A percentile compares a stretch with the other conserved stretches of the same genome.
Evolutionary conservation across 1,284 basidiomycete species (phyloP).

Genomic region (Amylostereum chailletii): DNA sequence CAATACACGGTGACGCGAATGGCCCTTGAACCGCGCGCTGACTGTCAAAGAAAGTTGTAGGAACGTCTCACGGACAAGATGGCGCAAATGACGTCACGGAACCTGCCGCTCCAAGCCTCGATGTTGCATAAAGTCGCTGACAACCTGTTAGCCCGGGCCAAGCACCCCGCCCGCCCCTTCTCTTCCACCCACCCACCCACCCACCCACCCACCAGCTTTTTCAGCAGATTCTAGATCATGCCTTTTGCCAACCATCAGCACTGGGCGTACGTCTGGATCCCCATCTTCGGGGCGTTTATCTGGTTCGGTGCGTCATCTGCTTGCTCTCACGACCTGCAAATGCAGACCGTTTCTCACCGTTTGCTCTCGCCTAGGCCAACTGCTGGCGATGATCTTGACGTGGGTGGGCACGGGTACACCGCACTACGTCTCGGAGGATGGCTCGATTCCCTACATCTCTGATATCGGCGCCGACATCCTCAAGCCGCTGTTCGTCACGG

Average conservation of each 20-base stretch:
- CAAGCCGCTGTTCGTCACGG: constrained; percentile 64
- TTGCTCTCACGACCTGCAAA: not conserved
- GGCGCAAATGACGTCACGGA: too few relatives aligned
- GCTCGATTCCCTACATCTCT: constrained; percentile 61
- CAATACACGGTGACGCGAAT: too few relatives aligned
- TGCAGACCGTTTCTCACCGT: not conserved
- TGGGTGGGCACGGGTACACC: constrained; percentile 47
- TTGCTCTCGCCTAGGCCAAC: constrained; percentile 28
- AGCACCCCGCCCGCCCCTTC: too few relatives aligned
- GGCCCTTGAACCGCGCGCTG: too few relatives aligned
- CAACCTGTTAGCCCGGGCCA: too few relatives aligned
- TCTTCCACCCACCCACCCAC: too few relatives aligned
- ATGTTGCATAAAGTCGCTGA: too few relatives aligned
- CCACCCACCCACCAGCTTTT: too few relatives aligned
- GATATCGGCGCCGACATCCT: constrained; percentile 62
- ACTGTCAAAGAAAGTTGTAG: too few relatives aligned
- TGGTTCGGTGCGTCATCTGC: constrained; percentile 46
- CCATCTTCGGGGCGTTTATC: constrained; percentile 45
- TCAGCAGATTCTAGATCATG: too few relatives aligned
- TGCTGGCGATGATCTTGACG: constrained; percentile 59
- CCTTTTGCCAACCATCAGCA: constrained; percentile 27
- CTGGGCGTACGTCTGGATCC: constrained; percentile 58
- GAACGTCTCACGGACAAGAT: too few relatives aligned
- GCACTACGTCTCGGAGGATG: constrained; percentile 39
- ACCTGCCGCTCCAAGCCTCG: too few relatives aligned